phyloP scores from a whole-genome alignment of 2,329 filamentous ascomycete genomes.

The Amesomyces nigricolor region DNA sequence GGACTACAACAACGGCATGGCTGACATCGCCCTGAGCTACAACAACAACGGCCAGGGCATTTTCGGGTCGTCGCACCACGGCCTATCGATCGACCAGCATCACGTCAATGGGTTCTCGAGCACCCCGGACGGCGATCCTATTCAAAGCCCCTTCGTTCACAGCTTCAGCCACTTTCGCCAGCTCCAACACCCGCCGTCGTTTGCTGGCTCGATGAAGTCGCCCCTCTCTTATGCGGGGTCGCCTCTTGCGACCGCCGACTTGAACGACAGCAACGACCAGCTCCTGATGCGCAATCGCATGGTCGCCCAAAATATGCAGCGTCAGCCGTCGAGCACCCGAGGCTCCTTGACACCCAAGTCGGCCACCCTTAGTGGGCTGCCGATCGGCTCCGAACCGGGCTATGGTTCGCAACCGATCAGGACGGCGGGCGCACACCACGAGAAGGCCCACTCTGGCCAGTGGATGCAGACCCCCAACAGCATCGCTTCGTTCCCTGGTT shows the following conservation, averaged over 20 bases:
- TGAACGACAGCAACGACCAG: slow-evolving; percentile 49
- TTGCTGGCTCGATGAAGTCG: slow-evolving; percentile 50
- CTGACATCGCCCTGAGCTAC: slow-evolving; percentile 51
- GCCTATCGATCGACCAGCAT: slow-evolving; percentile 58
- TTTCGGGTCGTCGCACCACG: slow-evolving; percentile 48
- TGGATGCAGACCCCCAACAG: slow-evolving; percentile 87
- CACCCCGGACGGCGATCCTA: slow-evolving; percentile 85
- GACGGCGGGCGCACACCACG: slow-evolving; percentile 59
- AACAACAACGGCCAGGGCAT: slow-evolving; percentile 41
- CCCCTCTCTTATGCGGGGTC: slow-evolving; percentile 47
- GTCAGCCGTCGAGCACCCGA: slow-evolving; percentile 67
- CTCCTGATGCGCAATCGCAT: slow-evolving; percentile 54
- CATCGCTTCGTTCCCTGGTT: slow-evolving; percentile 79
- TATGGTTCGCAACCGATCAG: slow-evolving; percentile 76
- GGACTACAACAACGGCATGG: slow-evolving; percentile 49
- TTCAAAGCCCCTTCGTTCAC: slow-evolving; percentile 82
- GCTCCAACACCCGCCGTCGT: slow-evolving; percentile 55
- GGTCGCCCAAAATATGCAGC: slow-evolving; percentile 60
- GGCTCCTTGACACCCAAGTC: slow-evolving; percentile 85
- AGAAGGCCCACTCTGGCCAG: slow-evolving; percentile 79
- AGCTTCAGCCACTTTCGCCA: slow-evolving; percentile 72
- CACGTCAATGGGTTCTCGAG: slow-evolving; percentile 80
- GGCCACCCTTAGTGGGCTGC: slow-evolving; percentile 66
- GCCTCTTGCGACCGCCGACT: slow-evolving; percentile 44
- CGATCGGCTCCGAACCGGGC: slow-evolving; percentile 62